phyloP scores from a whole-genome alignment of 2,329 filamentous ascomycete genomes.

The Cordyceps pruinosa region DNA sequence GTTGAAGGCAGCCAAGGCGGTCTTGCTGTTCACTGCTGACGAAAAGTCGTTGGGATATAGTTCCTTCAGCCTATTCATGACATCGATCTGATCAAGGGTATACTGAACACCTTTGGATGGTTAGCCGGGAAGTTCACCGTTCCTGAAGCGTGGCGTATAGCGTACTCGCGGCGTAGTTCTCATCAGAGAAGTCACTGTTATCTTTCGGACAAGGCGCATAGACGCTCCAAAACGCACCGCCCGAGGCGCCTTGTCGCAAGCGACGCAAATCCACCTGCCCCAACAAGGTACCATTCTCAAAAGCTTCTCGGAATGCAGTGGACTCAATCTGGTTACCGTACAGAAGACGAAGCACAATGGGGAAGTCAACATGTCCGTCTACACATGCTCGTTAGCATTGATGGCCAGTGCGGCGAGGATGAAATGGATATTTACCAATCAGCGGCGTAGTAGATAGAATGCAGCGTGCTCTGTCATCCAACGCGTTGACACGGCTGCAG shows the following conservation, averaged over 20 bases:
- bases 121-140: not conserved
- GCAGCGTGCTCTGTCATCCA: not conserved
- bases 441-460: conserved; percentile 6
- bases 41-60: conserved; percentile 66
- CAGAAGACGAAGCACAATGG: conserved; percentile 59
- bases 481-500: not conserved
- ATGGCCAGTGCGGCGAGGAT: too few species aligned
- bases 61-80: conserved; percentile 57
- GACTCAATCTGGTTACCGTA: conserved; percentile 76
- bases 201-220: conserved; percentile 70
- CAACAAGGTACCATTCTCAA: conserved; percentile 60
- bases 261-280: conserved; percentile 76
- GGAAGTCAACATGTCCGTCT: conserved; percentile 90
- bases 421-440: not conserved
- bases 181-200: conserved; percentile 65
- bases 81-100: conserved; percentile 69
- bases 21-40: conserved; percentile 49
- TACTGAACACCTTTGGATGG: conserved; percentile 48
- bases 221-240: conserved; percentile 91
- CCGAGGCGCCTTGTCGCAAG: conserved; percentile 61
- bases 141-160: not conserved
- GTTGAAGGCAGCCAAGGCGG: conserved; percentile 55
- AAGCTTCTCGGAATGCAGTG: conserved; percentile 64
- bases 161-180: conserved; percentile 61
- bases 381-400: not conserved